Conservation (phyloP, 306 rosid genomes). For the Argentina anserina region DNA sequence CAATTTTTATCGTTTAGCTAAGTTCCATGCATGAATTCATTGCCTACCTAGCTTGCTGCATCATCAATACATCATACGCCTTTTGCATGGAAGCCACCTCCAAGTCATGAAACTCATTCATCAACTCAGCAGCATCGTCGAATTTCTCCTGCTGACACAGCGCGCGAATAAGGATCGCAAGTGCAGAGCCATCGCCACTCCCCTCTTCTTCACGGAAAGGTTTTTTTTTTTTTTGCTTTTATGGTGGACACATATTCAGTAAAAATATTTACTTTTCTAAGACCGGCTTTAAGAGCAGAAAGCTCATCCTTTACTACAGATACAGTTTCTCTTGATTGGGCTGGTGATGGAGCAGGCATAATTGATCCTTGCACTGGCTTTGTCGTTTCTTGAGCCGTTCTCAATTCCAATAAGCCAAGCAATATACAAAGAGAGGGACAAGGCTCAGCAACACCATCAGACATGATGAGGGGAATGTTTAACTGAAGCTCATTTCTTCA, state of each 20-base stretch:
- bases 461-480: conserved; percentile 54
- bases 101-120: too few relatives aligned
- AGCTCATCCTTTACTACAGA: conserved; percentile 77
- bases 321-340: conserved; percentile 49
- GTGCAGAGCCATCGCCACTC: too few relatives aligned
- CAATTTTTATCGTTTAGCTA: neutral
- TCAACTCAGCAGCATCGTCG: too few relatives aligned
- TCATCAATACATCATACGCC: neutral
- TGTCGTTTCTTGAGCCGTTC: conserved; percentile 61
- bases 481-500: conserved; percentile 74
- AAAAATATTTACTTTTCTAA: conserved; percentile 84
- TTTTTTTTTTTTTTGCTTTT: conserved; percentile 71
- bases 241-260: conserved; percentile 70
- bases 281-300: conserved; percentile 95
- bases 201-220: conserved; percentile 72
- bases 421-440: conserved; percentile 67
- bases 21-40: neutral
- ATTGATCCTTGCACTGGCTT: conserved; percentile 63
- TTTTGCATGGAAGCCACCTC: too few relatives aligned
- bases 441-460: conserved; percentile 47
- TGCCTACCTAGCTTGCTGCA: neutral
- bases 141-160: too few relatives aligned
- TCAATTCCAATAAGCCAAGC: conserved; percentile 68
- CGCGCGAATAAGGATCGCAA: too few relatives aligned
- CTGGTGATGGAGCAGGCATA: conserved; percentile 51